Evolutionary conservation across 768 basidiomycete species (phyloP), one percentile per base, ranked within the genome.

Genomic region (Naganishia friedmannii): DNA sequence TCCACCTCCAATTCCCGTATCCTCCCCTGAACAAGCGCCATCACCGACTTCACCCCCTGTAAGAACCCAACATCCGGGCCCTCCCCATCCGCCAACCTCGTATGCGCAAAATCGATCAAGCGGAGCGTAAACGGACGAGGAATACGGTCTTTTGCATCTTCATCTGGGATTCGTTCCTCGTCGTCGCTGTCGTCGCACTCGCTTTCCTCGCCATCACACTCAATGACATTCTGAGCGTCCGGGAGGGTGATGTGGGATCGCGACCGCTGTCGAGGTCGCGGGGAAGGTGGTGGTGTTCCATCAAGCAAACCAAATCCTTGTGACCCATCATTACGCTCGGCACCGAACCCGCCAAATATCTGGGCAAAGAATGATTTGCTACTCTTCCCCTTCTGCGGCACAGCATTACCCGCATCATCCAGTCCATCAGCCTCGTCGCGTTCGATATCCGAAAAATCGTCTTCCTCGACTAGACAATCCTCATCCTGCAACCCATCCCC

Each of bases 71-170:
- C 80, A 78, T 97, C 94, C 1, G 88, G 87, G 4, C 93, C 94
- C 74, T 87, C 75, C 0, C 89, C 91, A 0, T 87, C 85, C 8
- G 81, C 84, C 15, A 90, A 72, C 28, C 85, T 83, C 1, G 93
- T 89, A 79, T 98, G 95, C 8, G 93, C 94, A 79, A 99, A 97
- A 83, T 99, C 95, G 73, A 98, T 97, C 73, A 96, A 82, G 73
- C 88, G 89, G 70, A 96, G 84, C 17, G 84, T 83, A 72, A 86
- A 89, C 37, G 87, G 85, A 21, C 84, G 84, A 37, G 83, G 85
- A 67, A 42, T 53, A 57, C 73, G 56, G 23, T 74, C 60, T 67
- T 66, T n/a, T 53, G 48, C 66, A 42, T 71, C 51, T 63, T 29
- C 6, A 63, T 71, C 54, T 53, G 34, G 46, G 54, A 68, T 67